Conservation (phyloP, 1,284 basidiomycete genomes). For the Apiotrichum veenhuisii region DNA sequence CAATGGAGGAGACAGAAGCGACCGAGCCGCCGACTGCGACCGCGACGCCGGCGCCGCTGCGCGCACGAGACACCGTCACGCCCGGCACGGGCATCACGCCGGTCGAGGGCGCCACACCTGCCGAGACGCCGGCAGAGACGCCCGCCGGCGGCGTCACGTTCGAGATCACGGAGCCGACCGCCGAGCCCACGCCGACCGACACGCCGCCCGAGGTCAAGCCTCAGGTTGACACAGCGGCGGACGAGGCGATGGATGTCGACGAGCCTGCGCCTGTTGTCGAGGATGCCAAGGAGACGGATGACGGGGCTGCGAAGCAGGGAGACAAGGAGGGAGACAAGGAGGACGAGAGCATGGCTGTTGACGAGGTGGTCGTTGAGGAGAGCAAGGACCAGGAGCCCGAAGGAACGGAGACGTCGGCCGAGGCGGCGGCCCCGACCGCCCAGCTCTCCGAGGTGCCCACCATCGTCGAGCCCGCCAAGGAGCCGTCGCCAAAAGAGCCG, state of each 20-base stretch:
- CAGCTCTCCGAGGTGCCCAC: neutral
- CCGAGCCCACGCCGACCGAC: neutral
- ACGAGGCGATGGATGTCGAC: neutral
- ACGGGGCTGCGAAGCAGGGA: neutral
- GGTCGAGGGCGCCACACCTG: conserved; percentile 7
- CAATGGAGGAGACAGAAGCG: conserved; percentile 6
- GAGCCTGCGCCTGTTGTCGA: neutral
- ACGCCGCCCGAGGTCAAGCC: neutral
- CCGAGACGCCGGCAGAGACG: neutral
- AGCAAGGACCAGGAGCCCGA: too few species aligned
- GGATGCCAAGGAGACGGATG: neutral
- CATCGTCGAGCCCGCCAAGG: neutral
- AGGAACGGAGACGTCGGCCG: neutral
- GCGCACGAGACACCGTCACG: neutral
- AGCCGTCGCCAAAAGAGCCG: neutral
- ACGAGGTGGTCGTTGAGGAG: neutral
- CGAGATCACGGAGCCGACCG: conserved; percentile 1
- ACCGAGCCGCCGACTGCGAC: conserved; percentile 13
- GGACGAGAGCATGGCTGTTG: neutral
- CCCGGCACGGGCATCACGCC: neutral
- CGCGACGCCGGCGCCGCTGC: conserved; percentile 10
- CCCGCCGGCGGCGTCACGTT: neutral
- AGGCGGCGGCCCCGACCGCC: neutral
- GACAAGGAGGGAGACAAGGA: neutral
- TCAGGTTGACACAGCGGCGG: neutral